Evolutionary conservation across 1,139 yeast genomes (phyloP).

Genomic region (Taphrina wiesneri): DNA sequence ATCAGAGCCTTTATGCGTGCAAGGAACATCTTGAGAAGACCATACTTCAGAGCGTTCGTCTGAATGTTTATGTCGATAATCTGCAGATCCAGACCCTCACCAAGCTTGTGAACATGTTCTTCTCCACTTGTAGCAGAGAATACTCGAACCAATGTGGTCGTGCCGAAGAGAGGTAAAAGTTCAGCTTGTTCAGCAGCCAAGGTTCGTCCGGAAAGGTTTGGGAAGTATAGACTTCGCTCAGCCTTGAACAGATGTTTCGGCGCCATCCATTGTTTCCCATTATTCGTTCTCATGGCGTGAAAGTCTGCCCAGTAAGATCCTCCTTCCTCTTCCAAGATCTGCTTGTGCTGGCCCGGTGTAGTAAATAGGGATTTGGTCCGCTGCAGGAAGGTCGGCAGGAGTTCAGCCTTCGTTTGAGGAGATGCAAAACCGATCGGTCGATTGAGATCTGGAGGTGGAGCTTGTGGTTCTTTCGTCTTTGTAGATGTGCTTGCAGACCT

Average conservation of each 20-base stretch:
- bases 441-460: conserved; percentile 22
- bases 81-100: conserved; percentile 34
- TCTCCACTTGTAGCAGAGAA: conserved; percentile 35
- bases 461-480: background rate
- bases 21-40: conserved; percentile 55
- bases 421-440: conserved; percentile 29
- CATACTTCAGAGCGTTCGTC: conserved; percentile 67
- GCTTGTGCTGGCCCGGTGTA: conserved; percentile 27
- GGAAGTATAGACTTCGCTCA: conserved; percentile 69
- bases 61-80: conserved; percentile 74
- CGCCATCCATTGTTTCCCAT: conserved; percentile 37
- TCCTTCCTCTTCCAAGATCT: conserved; percentile 30
- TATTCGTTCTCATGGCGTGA: conserved; percentile 34
- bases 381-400: conserved; percentile 12
- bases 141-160: conserved; percentile 57
- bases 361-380: conserved; percentile 24
- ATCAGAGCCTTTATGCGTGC: conserved; percentile 52
- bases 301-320: conserved; percentile 36
- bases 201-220: conserved; percentile 70
- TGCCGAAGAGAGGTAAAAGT: conserved; percentile 52
- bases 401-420: conserved; percentile 6
- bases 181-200: conserved; percentile 51
- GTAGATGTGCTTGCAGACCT: conserved; percentile 6
- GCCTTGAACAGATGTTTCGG: conserved; percentile 30
- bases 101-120: conserved; percentile 27